Evolutionary conservation across 345 rosid genomes (phyloP).

Genomic region (Aquilaria sinensis): DNA sequence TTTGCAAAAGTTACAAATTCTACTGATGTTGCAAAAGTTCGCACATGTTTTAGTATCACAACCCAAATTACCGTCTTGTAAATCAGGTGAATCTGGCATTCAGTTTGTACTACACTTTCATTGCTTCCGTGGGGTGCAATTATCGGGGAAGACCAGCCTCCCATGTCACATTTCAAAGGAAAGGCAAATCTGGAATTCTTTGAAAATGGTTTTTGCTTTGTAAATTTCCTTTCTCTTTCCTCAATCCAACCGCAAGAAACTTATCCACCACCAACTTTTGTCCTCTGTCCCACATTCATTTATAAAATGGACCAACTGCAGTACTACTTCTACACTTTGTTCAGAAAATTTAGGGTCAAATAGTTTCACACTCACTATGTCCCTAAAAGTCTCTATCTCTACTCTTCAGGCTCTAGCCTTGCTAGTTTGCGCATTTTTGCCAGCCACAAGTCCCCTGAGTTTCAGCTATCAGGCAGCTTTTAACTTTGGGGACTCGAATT

Average conservation of each 20-base stretch:
- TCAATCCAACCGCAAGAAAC: slow-evolving; percentile 6
- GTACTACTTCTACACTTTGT: neutral
- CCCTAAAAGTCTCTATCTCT: slow-evolving; percentile 3
- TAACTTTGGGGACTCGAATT: slow-evolving; percentile 49
- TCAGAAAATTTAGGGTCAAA: neutral
- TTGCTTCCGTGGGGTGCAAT: neutral
- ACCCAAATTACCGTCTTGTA: no score
- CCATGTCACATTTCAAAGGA: neutral
- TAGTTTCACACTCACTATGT: slow-evolving; percentile 8
- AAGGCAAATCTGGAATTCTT: neutral
- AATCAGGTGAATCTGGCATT: no score
- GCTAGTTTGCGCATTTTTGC: slow-evolving; percentile 3
- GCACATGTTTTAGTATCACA: no score
- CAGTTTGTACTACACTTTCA: no score
- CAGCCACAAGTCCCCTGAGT: slow-evolving; percentile 8
- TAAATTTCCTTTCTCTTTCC: neutral
- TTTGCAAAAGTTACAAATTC: no score
- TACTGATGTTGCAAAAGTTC: no score
- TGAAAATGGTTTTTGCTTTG: no score
- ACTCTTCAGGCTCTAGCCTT: neutral
- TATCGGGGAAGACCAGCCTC: neutral
- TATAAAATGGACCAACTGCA: neutral
- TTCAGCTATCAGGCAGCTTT: slow-evolving; percentile 33
- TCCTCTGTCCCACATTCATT: slow-evolving; percentile 4
- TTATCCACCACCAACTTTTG: slow-evolving; percentile 12